Evolutionary conservation across 2,329 filamentous ascomycete genomes (phyloP), one percentile per base, ranked within the genome.

Genomic region (Stemphylium beticola): DNA sequence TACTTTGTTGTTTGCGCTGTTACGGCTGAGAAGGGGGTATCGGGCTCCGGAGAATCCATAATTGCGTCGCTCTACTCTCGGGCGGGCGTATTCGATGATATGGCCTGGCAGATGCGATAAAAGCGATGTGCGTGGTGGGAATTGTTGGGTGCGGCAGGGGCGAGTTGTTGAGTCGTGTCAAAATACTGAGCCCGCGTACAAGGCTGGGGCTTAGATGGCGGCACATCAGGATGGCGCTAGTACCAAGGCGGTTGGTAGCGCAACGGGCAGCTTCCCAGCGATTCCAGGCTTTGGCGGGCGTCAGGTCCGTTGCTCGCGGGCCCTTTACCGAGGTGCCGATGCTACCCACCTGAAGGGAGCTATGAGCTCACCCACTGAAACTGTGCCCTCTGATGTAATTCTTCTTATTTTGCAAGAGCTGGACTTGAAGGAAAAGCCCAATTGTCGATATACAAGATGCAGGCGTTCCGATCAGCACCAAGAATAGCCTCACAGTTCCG

Each of bases 21-120:
- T 73, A 97, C 91, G 62, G 92, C 90, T 73, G 89, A 90, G 80
- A 96, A 97, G 79, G 93, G 92, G 77, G 92, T 96, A 80, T 96
- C 92, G 60, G 91, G 88, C 81, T 96, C 92, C 59, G 88, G 84
- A 69, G 87, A 87, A 81, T 97, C 92, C 93, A 96, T 96, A 11
- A 34, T 60, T 44, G 59, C 33, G 58, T 46, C 17, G 41, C 29
- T 44, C 18, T 4, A 11, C 44, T 32, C 36, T 47, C 20, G 45
- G 50, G 43, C 11, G 22, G 15, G 40, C 31, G 42, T 20, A 47
- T 24, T 14, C 2, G 33, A 31, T 36, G 29, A 12, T 18, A 38
- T 32, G 12, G 24, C 20, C 10, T 41, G 47, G 24, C n/a, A 18
- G 20, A 32, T 36, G 31, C 11, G n/a, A 41, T 12, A 45, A 20